Evolutionary conservation across 106 monocot species (phyloP), one percentile per base, ranked within the genome.

Genomic region (Gastrodia elata): DNA sequence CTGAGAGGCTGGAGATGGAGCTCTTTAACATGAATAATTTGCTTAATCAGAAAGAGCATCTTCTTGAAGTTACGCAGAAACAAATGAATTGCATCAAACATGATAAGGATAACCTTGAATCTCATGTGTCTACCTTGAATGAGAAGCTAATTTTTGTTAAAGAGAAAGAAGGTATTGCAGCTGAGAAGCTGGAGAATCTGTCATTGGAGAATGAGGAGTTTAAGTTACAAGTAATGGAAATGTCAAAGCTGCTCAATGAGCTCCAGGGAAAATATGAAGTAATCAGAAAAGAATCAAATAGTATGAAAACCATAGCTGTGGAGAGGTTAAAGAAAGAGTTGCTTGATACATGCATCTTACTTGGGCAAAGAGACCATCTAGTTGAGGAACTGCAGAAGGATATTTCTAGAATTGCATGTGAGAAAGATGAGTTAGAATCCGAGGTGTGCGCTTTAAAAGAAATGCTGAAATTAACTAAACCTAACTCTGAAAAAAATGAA

Each of bases 121-220:
- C 87, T 40, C 34, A 80, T 44, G 22, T 88, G 22, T 32, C 39
- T 58, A 43, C 56, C 52, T 77, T 94, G 72, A 84, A 84, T 76
- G 83, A 85, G 72, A 75, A 87, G 65, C 71, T 93, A 72, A 88
- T 84, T 28, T 68, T 88, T 78, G 90, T 88, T 44, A 86, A 88
- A 82, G 93, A 92, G 83, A 83, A 93, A 71, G 86, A 97, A 80
- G 90, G 88, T 76, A 78, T 93, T 78, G 88, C 88, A 70, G 81
- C 72, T 6, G 97, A 90, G 82, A 79, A 39, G 5, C 86, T 90
- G 90, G 92, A 69, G 22, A 69, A 69, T 10, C 40, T 40, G 20
- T 40, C 26, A 2, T 10, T 69, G 25, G 69, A 69, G 69, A 69
- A 69, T 26, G 25, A 39, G 40, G 40, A 69, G 40, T 26, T 69